Conservation (phyloP, 1,139 yeast species). For the Diutina siamensis region DNA sequence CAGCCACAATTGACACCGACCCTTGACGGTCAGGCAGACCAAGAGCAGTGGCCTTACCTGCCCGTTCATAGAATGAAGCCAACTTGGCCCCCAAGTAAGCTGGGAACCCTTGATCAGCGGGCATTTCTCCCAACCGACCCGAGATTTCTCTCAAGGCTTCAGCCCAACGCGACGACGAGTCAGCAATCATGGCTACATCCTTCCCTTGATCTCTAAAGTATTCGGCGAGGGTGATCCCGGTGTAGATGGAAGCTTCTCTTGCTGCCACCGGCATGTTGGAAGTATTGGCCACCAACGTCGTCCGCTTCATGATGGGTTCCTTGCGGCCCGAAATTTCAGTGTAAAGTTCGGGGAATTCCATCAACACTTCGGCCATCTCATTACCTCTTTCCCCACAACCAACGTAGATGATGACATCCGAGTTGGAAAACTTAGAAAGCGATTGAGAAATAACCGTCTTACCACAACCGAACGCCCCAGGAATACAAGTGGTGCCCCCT, state of each 20-base stretch:
- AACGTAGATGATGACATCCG: conserved; percentile 89
- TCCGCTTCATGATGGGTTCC: conserved; percentile 99
- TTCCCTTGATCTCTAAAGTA: conserved; percentile 99
- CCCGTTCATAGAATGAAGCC: conserved; percentile 98
- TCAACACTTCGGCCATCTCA: conserved; percentile 98
- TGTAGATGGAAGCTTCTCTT: conserved; percentile 97
- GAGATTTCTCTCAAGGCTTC: conserved; percentile 99
- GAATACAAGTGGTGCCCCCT: conserved; percentile 99
- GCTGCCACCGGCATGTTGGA: conserved; percentile 99
- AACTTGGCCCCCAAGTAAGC: conserved; percentile 98
- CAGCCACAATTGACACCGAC: conserved; percentile 97
- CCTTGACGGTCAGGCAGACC: conserved; percentile 97
- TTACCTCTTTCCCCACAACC: conserved; percentile 54
- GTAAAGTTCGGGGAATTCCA: conserved; percentile 97
- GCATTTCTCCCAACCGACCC: conserved; percentile 99
- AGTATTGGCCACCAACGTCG: conserved; percentile 95
- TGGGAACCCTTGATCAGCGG: conserved; percentile 99
- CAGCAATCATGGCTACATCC: conserved; percentile 98
- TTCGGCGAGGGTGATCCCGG: conserved; percentile 97
- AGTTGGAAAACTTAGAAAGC: conserved; percentile 90
- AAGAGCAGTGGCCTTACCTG: conserved; percentile 90
- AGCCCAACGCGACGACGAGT: conserved; percentile 99
- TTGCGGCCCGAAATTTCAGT: conserved; percentile 87
- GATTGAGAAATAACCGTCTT: conserved; percentile 98
- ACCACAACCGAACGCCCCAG: conserved; percentile 99